Evolutionary conservation across 768 basidiomycete genomes (phyloP), one percentile per base, ranked within the genome.

Genomic region (Amanita polypyramis): DNA sequence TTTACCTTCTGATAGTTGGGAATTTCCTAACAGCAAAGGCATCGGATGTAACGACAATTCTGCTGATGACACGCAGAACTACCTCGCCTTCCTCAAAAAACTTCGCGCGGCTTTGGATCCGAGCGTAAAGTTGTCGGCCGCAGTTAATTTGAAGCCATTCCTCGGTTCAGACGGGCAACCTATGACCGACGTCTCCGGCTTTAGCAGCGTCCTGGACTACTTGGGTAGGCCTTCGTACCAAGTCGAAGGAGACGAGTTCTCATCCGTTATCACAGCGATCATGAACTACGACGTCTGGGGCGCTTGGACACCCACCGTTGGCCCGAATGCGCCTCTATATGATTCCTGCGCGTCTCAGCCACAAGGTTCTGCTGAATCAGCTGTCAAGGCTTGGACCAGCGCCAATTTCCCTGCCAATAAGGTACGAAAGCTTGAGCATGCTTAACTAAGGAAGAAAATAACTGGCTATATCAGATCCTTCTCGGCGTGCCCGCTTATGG

Each of bases 401-500:
- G 91, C 91, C n/a, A 79, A 79, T 17, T 79, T 96, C 69, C 85
- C 90, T 15, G 67, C 73, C 14, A 45, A 65, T 12, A 56, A 72
- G 60, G 67, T 63, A 45, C 23, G 57, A 45, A 2, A 23, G 33
- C 9, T 19, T 29, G 29, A 2, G 5, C 21, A 7, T 15, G 47
- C 17, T 21, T 32, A 34, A n/a, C 35, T 4, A 19, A 3, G 8
- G 9, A 1, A 20, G 2, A 30, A n/a, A 25, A 33, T 30, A 6
- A 20, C 11, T 29, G 15, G 29, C 7, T 11, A 2, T 14, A 14
- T 3, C 42, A 72, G 66, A 79, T 94, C 48, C 75, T 85, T 14
- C 76, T 96, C 32, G 93, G 89, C 44, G 76, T 96, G 0, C 70
- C 91, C 0, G 64, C 82, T 11, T 95, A 90, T 61, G 88, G 85